phyloP scores from a whole-genome alignment of 2,329 filamentous ascomycete genomes.

The Pseudogymnoascus destructans region DNA sequence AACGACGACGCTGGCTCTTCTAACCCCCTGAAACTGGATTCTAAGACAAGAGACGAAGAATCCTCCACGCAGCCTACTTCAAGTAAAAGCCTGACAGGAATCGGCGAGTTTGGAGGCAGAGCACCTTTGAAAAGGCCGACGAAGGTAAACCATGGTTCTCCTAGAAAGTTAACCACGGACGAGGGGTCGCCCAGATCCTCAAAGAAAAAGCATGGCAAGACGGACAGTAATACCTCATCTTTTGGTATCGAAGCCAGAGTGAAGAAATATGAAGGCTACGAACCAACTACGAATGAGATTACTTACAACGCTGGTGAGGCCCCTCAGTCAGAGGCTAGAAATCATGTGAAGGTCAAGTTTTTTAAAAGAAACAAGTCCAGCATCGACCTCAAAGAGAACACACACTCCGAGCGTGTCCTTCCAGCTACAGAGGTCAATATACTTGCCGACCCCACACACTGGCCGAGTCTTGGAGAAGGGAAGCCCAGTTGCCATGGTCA shows the following conservation, averaged over 20 bases:
- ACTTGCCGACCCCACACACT: constrained; percentile 2
- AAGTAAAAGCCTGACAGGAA: background rate
- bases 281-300: background rate
- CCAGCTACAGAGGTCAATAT: background rate
- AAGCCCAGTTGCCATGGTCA: background rate
- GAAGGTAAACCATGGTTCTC: background rate
- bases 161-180: background rate
- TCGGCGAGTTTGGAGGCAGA: background rate
- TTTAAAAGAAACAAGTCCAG: background rate
- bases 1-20: background rate
- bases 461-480: constrained; percentile 6
- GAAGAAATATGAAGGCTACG: constrained; percentile 5
- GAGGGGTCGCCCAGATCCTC: background rate
- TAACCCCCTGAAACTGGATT: background rate
- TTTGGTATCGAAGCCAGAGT: background rate
- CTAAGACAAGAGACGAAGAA: background rate
- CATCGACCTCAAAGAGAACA: constrained; percentile 8
- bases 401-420: background rate
- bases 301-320: background rate
- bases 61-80: background rate
- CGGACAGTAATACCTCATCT: constrained; percentile 5
- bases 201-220: background rate
- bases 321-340: background rate
- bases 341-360: background rate
- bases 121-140: background rate